Conservation (phyloP, 495 filamentous ascomycete genomes). For the Penicillium longicatenatum region DNA sequence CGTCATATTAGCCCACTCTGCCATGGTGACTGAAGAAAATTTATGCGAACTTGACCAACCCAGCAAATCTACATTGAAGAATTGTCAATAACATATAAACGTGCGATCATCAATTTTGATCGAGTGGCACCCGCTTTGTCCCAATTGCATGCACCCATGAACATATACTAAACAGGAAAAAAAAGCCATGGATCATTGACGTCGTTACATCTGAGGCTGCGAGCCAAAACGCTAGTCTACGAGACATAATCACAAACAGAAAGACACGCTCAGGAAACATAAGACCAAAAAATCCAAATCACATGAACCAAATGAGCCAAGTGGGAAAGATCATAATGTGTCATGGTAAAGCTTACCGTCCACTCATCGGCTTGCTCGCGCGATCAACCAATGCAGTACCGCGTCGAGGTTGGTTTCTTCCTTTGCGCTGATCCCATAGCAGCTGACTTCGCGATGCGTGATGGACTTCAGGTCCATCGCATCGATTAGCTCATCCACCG, state of each 20-base stretch:
- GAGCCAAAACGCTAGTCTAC: slow-evolving; percentile 30
- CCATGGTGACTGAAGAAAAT: too few relatives aligned
- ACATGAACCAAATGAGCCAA: neutral
- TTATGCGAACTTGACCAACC: neutral
- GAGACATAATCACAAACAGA: slow-evolving; percentile 14
- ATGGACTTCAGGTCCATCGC: slow-evolving; percentile 87
- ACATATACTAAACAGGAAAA: slow-evolving; percentile 1
- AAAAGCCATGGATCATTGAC: slow-evolving; percentile 20
- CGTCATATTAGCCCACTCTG: neutral
- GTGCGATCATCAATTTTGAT: slow-evolving; percentile 4
- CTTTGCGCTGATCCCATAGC: slow-evolving; percentile 97
- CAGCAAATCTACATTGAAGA: neutral
- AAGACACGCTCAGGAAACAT: slow-evolving; percentile 8
- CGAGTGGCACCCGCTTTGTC: neutral
- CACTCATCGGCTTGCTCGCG: slow-evolving; percentile 62
- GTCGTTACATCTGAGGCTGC: slow-evolving; percentile 25
- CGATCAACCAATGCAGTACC: slow-evolving; percentile 95
- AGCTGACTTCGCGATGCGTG: slow-evolving; percentile 92
- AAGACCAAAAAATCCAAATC: slow-evolving; percentile 1
- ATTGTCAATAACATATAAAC: slow-evolving; percentile 1
- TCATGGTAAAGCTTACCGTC: neutral
- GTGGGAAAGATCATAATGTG: neutral
- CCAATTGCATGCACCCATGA: slow-evolving; percentile 18
- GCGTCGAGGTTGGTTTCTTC: slow-evolving; percentile 98
- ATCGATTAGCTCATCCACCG: slow-evolving; percentile 94